Evolutionary conservation across 176 grass and related monocot genomes (phyloP), one percentile per base, ranked within the genome.

Genomic region (Panicum miliaceum): DNA sequence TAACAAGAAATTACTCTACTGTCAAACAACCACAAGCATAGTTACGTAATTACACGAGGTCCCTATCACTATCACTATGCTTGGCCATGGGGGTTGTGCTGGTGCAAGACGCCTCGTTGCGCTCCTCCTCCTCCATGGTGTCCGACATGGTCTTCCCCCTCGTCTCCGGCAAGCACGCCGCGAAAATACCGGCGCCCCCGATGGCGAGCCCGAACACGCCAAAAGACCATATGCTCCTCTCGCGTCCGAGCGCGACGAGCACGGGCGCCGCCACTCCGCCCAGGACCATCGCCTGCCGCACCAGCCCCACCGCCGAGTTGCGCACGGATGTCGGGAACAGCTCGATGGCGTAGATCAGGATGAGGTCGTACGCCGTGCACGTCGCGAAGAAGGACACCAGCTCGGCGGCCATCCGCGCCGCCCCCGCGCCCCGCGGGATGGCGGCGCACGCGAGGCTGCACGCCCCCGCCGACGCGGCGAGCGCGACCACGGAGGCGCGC

Each of bases 321-420:
- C 94, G 73, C 47, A 94, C 85, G 25, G 87, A 85, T 51, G 94
- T 97, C 59, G 92, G 94, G 68, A 97, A 97, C 76, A 97, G 75
- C 90, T 97, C 94, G 60, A 90, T 88, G 36, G 73, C 71, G 43
- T 92, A 97, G 58, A 97, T 87, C 43, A 94, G 20, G 11, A 82
- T 48, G 64, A 94, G 57, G 56, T 90, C 90, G 66, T 87, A 90
- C 73, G 89, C 89, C 56, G 1, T 20, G 47, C 71, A 52, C 47
- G 71, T 35, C 15, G 47, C 71, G 26, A 52, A 35, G 71, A 73
- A 73, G 27, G 71, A 51, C 26, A 32, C 26, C 26, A 73, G 1
- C 47, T 51, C 71, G 26, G 27, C 71, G 7, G 46, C 71, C 71
- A 73, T 73, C 71, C 46, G 14, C 47, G 71, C 46, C 0, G 43